phyloP scores from a whole-genome alignment of 352 stramenopile species.

The Phytophthora meadii region DNA sequence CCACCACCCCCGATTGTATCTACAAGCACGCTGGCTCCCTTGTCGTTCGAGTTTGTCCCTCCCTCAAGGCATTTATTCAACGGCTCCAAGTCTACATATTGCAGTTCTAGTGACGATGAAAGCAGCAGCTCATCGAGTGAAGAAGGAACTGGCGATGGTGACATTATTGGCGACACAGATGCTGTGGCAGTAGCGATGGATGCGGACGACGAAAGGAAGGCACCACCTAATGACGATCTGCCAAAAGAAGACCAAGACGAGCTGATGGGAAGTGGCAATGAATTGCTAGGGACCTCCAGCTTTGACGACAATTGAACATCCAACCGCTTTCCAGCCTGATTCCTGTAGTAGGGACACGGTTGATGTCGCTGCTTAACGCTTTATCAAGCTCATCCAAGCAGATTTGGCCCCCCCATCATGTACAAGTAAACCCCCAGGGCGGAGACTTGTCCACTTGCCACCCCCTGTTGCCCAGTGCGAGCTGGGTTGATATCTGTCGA shows the following conservation, averaged over 20 bases:
- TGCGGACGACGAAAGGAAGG: conserved; percentile 39
- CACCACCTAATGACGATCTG: conserved; percentile 27
- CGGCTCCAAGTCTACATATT: conserved; percentile 68
- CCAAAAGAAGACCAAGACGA: conserved; percentile 69
- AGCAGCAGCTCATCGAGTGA: conserved; percentile 65
- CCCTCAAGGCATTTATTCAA: conserved; percentile 82
- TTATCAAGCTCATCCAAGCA: conserved; percentile 16
- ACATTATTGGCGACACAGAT: conserved; percentile 28
- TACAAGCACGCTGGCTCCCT: conserved; percentile 34
- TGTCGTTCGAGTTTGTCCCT: conserved; percentile 72
- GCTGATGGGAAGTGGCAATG: conserved; percentile 79
- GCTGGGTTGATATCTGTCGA: conserved; percentile 21
- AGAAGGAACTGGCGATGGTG: conserved; percentile 43
- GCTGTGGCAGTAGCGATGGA: conserved; percentile 43
- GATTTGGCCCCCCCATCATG: conserved; percentile 28
- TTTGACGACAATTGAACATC: conserved; percentile 61
- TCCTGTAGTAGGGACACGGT: conserved; percentile 3
- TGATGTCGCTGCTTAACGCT: conserved; percentile 2
- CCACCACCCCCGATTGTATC: conserved; percentile 27
- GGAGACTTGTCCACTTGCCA: conserved; percentile 21
- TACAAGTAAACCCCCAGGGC: conserved; percentile 34
- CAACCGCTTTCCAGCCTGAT: conserved; percentile 7
- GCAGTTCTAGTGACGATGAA: conserved; percentile 65
- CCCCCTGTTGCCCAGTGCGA: conserved; percentile 20
- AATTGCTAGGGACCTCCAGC: conserved; percentile 65